A percentile compares a stretch with the other conserved stretches of the same genome.
Conservation (phyloP, 345 rosid species). For the Syzygium jambos region DNA sequence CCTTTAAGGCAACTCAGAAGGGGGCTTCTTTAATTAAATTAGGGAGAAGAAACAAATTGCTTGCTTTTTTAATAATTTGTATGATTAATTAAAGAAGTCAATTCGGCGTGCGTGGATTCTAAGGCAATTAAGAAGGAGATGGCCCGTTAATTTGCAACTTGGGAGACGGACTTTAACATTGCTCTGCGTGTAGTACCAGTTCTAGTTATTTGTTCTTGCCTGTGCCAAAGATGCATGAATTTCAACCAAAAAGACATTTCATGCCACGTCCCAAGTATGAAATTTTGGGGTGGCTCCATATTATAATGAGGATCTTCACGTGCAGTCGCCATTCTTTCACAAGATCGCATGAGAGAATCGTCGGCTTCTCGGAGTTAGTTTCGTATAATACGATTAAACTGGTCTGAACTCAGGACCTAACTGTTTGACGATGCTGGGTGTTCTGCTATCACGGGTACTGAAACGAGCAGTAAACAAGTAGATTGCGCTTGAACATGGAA, state of each 20-base stretch:
- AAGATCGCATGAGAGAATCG: neutral
- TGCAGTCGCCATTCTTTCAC: neutral
- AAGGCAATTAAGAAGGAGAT: neutral
- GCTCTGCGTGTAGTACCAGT: neutral
- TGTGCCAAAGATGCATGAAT: neutral
- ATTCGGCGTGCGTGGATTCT: neutral
- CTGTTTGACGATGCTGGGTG: neutral
- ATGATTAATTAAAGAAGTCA: neutral
- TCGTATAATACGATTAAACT: neutral
- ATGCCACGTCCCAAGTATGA: neutral
- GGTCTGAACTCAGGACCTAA: neutral
- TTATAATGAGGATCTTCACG: neutral
- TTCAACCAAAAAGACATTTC: neutral
- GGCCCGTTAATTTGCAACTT: neutral
- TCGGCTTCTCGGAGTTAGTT: neutral
- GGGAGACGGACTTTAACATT: neutral
- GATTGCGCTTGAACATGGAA: neutral
- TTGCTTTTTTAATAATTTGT: neutral
- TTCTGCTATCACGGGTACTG: neutral
- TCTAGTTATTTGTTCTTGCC: neutral
- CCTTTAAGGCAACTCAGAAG: neutral
- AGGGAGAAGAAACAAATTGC: neutral
- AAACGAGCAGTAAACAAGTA: neutral
- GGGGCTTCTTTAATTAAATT: neutral
- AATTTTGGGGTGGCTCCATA: neutral